Evolutionary conservation across 2,329 filamentous ascomycete genomes (phyloP), one percentile per base, ranked within the genome.

Genomic region (Proliferodiscus dingleyae): DNA sequence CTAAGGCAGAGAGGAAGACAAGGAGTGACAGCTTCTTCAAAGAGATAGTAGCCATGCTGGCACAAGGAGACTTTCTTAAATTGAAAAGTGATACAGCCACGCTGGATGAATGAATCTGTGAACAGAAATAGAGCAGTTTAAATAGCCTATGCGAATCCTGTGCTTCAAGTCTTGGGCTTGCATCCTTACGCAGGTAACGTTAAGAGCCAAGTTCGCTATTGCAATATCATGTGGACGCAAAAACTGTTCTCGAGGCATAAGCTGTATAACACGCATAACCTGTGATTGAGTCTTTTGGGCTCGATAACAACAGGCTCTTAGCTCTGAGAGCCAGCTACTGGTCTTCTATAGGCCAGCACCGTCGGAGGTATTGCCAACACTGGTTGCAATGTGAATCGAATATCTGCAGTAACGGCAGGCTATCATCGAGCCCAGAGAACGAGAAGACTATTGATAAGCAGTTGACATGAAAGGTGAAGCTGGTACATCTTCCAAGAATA

Each of bases 1-100:
- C 2, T 13, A 45, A 38, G 21, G 23, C 34, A 3, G 22, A 10
- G 22, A 43, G 36, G 1, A 36, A 29, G 2, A 34, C 18, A 15
- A 45, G 30, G n/a, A 48, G 19, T 8, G 16, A 23, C 26, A 45
- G 9, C 2, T 28, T 45, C 18, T 37, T 34, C 4, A 32, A 30
- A 28, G 30, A 28, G 30, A 36, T 8, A 24, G 29, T 4, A 29
- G 36, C 19, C 45, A 47, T 47, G 21, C 13, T 41, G 22, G 19
- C 9, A 32, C 8, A 11, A 5, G 18, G 9, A n/a, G 3, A n/a
- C n/a, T 4, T 21, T 5, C 13, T 10, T 19, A 9, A 37, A 37
- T 18, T 3, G 22, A 21, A 21, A 4, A 4, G 8, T 23, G 9
- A 19, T 16, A 22, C 4, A 34, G 3, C 13, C 9, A 22, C 9